Base-by-base conservation (phyloP, 805 yeast species). In the Sugiyamaella qingdaonensis region DNA sequence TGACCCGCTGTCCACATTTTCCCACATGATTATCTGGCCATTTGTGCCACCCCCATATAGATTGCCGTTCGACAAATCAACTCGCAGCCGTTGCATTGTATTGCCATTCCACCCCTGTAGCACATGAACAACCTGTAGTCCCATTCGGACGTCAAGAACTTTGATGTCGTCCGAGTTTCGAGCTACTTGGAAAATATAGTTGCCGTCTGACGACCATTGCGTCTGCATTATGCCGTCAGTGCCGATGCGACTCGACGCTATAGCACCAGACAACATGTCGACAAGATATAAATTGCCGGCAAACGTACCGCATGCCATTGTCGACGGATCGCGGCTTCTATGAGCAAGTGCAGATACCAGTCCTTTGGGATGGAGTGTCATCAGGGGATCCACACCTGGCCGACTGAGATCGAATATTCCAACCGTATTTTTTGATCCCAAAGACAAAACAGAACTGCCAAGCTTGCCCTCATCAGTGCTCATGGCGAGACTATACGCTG, bases 111-210 rank as follows among this genome's bases (percentile, higher is more conserved):
- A 61, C 8, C 57, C 56, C 13, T 18, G 27, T 8, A 60, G 48
- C 2, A 47, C 27, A n/a, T 51, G 56, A 2, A 59, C 54, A 21
- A 46, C 57, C 34, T 49, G 18, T 18, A 61, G 47, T 21, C 46
- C 51, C 63, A 61, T 59, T 21, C 66, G 43, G 11, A 49, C 29
- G 21, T 62, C 66, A 16, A 62, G 43, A n/a, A 61, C 52, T 2
- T 49, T 47, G n/a, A 62, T 56, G 21, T 50, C 54, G n/a, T 32
- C 10, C 8, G 54, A 31, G 13, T 54, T 48, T 19, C 66, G 41
- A 24, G 55, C 34, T 1, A 62, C 32, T 10, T 52, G 21, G 41
- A 52, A 56, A 19, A 63, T 2, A 35, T 56, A 58, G 27, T 57
- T 42, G 2, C 54, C 59, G 42, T 57, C 54, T 4, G 49, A 31